A percentile compares a stretch with the other conserved stretches of the same genome.
These are phyloP conservation scores for Leccinum subgranulosum DNA, from an alignment of 768 basidiomycete species.

Conservation along the genomic window DNA sequence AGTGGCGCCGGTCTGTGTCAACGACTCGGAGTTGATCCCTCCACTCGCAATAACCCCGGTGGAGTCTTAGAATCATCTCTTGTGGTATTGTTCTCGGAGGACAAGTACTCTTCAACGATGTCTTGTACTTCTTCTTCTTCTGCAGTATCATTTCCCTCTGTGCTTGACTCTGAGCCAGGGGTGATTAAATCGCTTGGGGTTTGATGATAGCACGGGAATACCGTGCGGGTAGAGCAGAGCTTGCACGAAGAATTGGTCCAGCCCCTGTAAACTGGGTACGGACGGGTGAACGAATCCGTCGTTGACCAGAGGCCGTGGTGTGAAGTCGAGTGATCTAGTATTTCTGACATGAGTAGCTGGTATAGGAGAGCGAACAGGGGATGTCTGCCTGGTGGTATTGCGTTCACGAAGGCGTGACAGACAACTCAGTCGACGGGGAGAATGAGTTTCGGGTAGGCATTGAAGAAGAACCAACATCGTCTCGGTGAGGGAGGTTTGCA, in stretches of 20 bases:
- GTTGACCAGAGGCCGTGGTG: slow-evolving; percentile 6
- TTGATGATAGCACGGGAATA: slow-evolving; percentile 22
- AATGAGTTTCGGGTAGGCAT: slow-evolving; percentile 28
- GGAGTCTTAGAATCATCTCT: slow-evolving; percentile 33
- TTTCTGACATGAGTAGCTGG: slow-evolving; percentile 23
- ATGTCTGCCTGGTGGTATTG: slow-evolving; percentile 22
- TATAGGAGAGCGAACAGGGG: slow-evolving; percentile 32
- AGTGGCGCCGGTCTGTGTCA: slow-evolving; percentile 49
- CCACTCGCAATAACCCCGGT: slow-evolving; percentile 16
- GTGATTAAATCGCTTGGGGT: slow-evolving; percentile 11
- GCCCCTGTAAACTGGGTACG: slow-evolving; percentile 26
- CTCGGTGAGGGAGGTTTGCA: slow-evolving; percentile 59
- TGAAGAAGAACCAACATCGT: slow-evolving; percentile 34
- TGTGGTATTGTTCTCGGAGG: slow-evolving; percentile 33
- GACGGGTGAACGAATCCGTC: slow-evolving; percentile 24
- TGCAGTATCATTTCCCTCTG: slow-evolving; percentile 26
- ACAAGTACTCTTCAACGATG: slow-evolving; percentile 28
- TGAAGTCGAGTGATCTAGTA: slow-evolving; percentile 26
- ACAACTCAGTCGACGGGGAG: slow-evolving; percentile 7
- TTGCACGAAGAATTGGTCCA: slow-evolving; percentile 40
- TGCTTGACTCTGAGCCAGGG: slow-evolving; percentile 7
- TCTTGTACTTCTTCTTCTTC: slow-evolving; percentile 23
- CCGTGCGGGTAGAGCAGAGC: slow-evolving; percentile 39
- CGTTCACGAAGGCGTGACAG: slow-evolving; percentile 9
- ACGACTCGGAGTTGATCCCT: slow-evolving; percentile 22